A percentile compares a stretch with the other conserved stretches of the same genome.
Conservation (phyloP, 1,284 basidiomycete species). For the Exobasidium rhododendri region DNA sequence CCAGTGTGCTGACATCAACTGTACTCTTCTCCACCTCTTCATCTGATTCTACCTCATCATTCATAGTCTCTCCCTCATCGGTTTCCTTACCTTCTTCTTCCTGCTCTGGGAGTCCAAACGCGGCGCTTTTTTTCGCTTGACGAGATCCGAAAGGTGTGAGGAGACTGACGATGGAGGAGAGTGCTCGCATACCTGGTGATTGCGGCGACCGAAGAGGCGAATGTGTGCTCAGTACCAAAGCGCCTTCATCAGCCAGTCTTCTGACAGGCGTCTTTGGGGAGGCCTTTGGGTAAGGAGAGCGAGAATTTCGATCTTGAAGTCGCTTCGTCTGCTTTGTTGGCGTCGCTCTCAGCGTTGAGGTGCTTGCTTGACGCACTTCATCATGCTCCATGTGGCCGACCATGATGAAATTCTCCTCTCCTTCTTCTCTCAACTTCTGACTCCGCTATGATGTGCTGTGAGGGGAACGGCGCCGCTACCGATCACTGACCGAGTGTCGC, state of each 20-base stretch:
- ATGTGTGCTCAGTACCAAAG: neutral
- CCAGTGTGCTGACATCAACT: neutral
- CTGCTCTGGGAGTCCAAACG: slow-evolving; percentile 12
- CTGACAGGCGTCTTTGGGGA: slow-evolving; percentile 5
- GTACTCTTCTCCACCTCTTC: neutral
- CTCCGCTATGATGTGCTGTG: too few species aligned
- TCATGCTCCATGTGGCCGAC: neutral
- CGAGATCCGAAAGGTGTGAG: slow-evolving; percentile 10
- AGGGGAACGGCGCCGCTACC: too few species aligned
- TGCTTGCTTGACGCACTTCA: neutral
- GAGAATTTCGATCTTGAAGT: neutral
- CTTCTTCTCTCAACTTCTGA: neutral
- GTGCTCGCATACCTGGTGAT: slow-evolving; percentile 9
- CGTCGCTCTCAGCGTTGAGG: neutral
- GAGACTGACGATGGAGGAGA: slow-evolving; percentile 2
- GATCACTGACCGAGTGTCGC: too few species aligned
- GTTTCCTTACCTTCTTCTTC: slow-evolving; percentile 5
- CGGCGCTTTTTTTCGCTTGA: slow-evolving; percentile 11
- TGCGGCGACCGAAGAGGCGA: neutral
- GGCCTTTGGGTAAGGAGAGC: slow-evolving; percentile 9
- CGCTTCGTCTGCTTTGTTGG: neutral
- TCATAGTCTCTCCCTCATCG: neutral
- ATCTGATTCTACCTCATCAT: neutral
- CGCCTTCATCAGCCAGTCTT: neutral
- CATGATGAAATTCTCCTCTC: neutral